phyloP scores from a whole-genome alignment of 2,329 filamentous ascomycete species.

The Didymella exigua region DNA sequence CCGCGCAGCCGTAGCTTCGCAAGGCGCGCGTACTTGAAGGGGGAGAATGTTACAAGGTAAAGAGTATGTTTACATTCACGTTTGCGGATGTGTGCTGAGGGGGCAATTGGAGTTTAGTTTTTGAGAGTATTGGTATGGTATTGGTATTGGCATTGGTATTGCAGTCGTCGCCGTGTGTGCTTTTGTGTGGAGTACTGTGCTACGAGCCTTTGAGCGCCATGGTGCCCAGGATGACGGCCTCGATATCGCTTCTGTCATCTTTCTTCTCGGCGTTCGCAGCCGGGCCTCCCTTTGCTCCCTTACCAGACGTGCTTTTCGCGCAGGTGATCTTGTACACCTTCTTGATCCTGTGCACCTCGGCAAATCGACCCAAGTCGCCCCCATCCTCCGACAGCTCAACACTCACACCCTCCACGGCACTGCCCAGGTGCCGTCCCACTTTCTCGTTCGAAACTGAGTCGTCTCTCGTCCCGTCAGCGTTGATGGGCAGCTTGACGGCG shows the following conservation, averaged over 20 bases:
- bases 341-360: conserved; percentile 65
- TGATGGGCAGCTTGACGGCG: conserved; percentile 73
- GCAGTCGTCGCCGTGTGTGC: too few relatives aligned
- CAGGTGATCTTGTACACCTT: conserved; percentile 81
- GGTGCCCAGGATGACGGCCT: conserved; percentile 71
- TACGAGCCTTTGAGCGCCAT: conserved; percentile 73
- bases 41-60: too few relatives aligned
- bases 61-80: too few relatives aligned
- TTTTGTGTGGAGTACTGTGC: too few relatives aligned
- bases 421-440: conserved; percentile 35
- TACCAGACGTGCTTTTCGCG: conserved; percentile 49
- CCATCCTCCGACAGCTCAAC: conserved; percentile 29
- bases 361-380: conserved; percentile 58
- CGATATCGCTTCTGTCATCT: conserved; percentile 62
- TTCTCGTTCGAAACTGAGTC: conserved; percentile 25
- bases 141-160: too few relatives aligned
- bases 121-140: too few relatives aligned
- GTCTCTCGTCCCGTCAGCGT: conserved; percentile 8
- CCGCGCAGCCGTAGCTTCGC: too few relatives aligned
- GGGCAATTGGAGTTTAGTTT: too few relatives aligned
- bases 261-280: conserved; percentile 33
- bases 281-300: conserved; percentile 38
- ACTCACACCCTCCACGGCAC: conserved; percentile 33
- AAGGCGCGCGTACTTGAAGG: too few relatives aligned
- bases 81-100: too few relatives aligned